Evolutionary conservation across 2,329 filamentous ascomycete species (phyloP).

Genomic region (Talaromyces sp.): DNA sequence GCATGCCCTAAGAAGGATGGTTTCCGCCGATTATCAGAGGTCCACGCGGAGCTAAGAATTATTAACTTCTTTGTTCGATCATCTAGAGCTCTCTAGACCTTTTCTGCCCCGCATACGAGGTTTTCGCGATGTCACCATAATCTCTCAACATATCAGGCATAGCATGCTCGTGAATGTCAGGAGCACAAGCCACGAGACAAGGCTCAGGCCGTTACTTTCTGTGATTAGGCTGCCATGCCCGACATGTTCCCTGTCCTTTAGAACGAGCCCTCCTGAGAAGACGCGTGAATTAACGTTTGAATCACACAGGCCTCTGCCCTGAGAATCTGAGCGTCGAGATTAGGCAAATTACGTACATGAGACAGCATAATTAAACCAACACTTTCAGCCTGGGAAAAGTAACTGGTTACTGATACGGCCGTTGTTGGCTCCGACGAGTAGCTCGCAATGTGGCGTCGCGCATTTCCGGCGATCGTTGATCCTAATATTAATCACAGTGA

Average conservation of each 20-base stretch:
- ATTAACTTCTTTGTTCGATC: neutral
- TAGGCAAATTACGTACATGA: neutral
- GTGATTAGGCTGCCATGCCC: neutral
- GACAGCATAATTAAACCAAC: neutral
- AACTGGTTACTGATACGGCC: neutral
- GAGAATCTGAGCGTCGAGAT: neutral
- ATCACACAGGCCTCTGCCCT: neutral
- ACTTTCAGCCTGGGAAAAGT: neutral
- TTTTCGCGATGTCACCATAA: neutral
- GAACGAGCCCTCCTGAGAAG: neutral
- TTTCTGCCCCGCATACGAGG: neutral
- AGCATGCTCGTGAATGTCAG: neutral
- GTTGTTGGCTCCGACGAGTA: neutral
- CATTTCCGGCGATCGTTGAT: neutral
- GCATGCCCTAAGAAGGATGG: neutral
- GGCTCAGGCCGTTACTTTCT: neutral
- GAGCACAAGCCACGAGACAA: neutral
- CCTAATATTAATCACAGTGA: neutral
- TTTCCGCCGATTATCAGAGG: neutral
- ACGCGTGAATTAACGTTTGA: neutral
- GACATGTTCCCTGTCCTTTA: neutral
- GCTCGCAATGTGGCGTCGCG: neutral
- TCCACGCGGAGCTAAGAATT: neutral
- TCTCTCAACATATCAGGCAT: neutral
- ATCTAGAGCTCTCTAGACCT: neutral